These are phyloP conservation scores for Mycena citricolor DNA, from an alignment of 1,284 basidiomycete genomes.

Conservation along the genomic window DNA sequence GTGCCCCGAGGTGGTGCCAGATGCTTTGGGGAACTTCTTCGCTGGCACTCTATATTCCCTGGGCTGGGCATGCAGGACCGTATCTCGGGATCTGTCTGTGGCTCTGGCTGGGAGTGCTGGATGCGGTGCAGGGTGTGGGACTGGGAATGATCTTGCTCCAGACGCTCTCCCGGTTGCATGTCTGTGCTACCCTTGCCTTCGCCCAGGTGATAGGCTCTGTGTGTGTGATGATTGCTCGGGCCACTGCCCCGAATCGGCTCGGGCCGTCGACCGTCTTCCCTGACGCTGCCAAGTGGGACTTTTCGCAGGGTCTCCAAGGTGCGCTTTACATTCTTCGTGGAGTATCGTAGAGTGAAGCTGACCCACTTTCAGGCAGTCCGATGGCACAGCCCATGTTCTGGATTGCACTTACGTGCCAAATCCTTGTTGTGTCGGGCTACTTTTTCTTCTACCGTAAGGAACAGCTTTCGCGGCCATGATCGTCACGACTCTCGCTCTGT, in stretches of 20 bases:
- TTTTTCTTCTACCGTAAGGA: slow-evolving; percentile 94
- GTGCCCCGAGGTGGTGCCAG: slow-evolving; percentile 92
- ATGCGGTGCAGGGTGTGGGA: slow-evolving; percentile 90
- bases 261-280: slow-evolving; percentile 90
- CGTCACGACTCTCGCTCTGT: no score
- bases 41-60: slow-evolving; percentile 86
- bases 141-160: slow-evolving; percentile 92
- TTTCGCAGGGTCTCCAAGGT: slow-evolving; percentile 64
- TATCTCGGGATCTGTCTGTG: slow-evolving; percentile 86
- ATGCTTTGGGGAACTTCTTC: slow-evolving; percentile 88
- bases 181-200: slow-evolving; percentile 87
- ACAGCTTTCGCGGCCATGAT: no score
- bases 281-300: slow-evolving; percentile 87
- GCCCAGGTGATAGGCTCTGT: slow-evolving; percentile 81
- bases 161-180: slow-evolving; percentile 88
- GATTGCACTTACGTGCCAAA: slow-evolving; percentile 77
- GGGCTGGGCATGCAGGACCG: slow-evolving; percentile 82
- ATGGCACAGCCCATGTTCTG: slow-evolving; percentile 84
- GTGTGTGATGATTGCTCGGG: slow-evolving; percentile 84
- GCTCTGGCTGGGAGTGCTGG: slow-evolving; percentile 92
- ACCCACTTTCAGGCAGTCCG: slow-evolving; percentile 52
- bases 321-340: slow-evolving; percentile 15
- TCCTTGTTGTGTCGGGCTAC: slow-evolving; percentile 87
- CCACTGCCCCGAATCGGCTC: slow-evolving; percentile 79
- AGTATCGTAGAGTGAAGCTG: slow-evolving; percentile 1